These are phyloP conservation scores for Cymbopogon flexuosus DNA, from an alignment of 202 grass and related monocot genomes.

Conservation along the genomic window DNA sequence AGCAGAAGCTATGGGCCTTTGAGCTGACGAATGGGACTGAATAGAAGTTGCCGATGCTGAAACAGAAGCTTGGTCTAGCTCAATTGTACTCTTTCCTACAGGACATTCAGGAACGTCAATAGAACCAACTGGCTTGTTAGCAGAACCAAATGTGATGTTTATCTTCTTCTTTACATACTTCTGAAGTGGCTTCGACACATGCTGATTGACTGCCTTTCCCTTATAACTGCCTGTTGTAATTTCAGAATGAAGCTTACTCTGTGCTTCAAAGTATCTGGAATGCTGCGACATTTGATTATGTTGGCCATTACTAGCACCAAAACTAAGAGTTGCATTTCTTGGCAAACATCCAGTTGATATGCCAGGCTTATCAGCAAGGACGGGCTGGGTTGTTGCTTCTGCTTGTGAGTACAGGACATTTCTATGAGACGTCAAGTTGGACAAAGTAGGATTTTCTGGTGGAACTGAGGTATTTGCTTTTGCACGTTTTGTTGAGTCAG, in stretches of 20 bases:
- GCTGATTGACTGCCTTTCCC: not conserved
- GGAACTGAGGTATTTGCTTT: not conserved
- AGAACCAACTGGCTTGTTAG: not conserved
- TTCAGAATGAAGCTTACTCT: slow-evolving; percentile 9
- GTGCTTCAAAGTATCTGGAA: slow-evolving; percentile 12
- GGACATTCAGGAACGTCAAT: not conserved
- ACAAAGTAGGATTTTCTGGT: not conserved
- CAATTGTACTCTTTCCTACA: not conserved
- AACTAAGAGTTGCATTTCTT: slow-evolving; percentile 27
- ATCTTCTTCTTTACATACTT: slow-evolving; percentile 46
- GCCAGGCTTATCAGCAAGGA: not conserved
- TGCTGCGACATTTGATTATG: slow-evolving; percentile 22
- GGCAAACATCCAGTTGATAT: not conserved
- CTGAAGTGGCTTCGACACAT: slow-evolving; percentile 29
- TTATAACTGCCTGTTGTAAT: slow-evolving; percentile 7
- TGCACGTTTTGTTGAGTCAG: not conserved
- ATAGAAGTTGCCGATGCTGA: slow-evolving; percentile 1
- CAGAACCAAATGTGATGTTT: not conserved
- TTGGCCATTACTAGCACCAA: not conserved
- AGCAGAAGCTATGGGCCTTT: slow-evolving; percentile 14
- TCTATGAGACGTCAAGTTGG: not conserved
- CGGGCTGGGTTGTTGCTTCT: not conserved
- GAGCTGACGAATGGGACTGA: slow-evolving; percentile 1
- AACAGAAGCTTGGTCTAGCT: not conserved
- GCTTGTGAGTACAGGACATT: not conserved